Conservation (phyloP, 495 filamentous ascomycete genomes). For the Daldinia caldariorum region DNA sequence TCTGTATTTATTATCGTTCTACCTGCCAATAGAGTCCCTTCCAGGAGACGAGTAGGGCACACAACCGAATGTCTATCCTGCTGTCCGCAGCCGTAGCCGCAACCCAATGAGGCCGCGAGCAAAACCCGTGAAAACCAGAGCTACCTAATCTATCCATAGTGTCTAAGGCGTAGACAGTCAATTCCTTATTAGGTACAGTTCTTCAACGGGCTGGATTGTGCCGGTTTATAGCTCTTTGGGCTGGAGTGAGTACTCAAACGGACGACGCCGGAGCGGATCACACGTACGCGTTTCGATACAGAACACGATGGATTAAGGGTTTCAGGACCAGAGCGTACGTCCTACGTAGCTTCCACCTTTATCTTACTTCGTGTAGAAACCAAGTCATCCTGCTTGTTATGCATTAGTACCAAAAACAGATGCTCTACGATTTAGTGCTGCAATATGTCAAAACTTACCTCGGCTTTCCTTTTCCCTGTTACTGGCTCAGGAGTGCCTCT, state of each 20-base stretch:
- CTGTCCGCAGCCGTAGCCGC: neutral
- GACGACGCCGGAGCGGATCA: neutral
- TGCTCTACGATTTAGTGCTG: neutral
- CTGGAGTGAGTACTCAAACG: neutral
- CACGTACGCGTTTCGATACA: neutral
- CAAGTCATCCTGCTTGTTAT: constrained; percentile 47
- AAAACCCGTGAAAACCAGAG: neutral
- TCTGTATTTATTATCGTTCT: neutral
- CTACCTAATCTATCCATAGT: neutral
- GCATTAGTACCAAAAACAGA: constrained; percentile 35
- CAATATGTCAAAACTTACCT: constrained; percentile 59
- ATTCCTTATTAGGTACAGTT: constrained; percentile 7
- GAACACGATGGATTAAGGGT: neutral
- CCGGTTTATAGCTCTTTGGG: constrained; percentile 6
- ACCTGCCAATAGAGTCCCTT: neutral
- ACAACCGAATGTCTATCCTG: neutral
- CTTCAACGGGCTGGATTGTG: constrained; percentile 18
- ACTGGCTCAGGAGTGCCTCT: constrained; percentile 70
- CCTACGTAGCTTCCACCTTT: constrained; percentile 43
- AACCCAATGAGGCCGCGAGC: neutral
- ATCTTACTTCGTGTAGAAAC: constrained; percentile 43
- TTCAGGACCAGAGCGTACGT: constrained; percentile 12
- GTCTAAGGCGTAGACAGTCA: constrained; percentile 1
- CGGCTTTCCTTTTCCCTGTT: constrained; percentile 80
- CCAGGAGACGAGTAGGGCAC: neutral